Base-by-base conservation (phyloP, 208 protist genomes). In the Leishmania mexicana region DNA sequence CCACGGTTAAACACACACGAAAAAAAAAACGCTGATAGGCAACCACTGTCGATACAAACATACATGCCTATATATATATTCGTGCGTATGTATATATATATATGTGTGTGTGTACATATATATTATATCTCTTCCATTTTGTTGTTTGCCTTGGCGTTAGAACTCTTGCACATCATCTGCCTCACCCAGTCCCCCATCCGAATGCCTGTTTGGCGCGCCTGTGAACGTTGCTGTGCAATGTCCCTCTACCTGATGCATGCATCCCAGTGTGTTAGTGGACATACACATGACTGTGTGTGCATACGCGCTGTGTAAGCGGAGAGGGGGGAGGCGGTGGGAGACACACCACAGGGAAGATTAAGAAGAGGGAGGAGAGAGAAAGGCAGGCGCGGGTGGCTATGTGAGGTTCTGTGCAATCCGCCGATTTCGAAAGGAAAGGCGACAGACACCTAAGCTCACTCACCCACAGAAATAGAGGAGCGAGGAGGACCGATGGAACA, bases 331-430 rank as follows among this genome's bases (percentile, higher is more conserved):
- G 13, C 28, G 31, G 38, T 17, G 38, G 31, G n/a, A 68, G 13
- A 68, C n/a, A 68, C n/a, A 42, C n/a, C 7, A 11, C 21, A 19
- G 47, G 42, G 31, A 68, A 81, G 74, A 71, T 76, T 11, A 74
- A 47, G 79, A 83, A 76, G 19, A 74, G 35, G 51, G 8, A 58
- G 65, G 49, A 81, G 60, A 35, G 21, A 51, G 47, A 57, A 17
- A n/a, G 40, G 10, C 19, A 24, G 40, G 58, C n/a, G 0, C 58
- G 58, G 24, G 6, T 64, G 58, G 11, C 58, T 35, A 2, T 31
- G 8, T 28, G 58, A 35, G n/a, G 28, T 6, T 10, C 8, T 35
- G n/a, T 6, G 24, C 58, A 64, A 21, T 54, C 28, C n/a, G 11
- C 28, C n/a, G 10, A 68, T 40, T 35, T 31, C 11, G 15, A 68